phyloP scores from a whole-genome alignment of 2,329 filamentous ascomycete species.

The Tolypocladium guangdongense region DNA sequence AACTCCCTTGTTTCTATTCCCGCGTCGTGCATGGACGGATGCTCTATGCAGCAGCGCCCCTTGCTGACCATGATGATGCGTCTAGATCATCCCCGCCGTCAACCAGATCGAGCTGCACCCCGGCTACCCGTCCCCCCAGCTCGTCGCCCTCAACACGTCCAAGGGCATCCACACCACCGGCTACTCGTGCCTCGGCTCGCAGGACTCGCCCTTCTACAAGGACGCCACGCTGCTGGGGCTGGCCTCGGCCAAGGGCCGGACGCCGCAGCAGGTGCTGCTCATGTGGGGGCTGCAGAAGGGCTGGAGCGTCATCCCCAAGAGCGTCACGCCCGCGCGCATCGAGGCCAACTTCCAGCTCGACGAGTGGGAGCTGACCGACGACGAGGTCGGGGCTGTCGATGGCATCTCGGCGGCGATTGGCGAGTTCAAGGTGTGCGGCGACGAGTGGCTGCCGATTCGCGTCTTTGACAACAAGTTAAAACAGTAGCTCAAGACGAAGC shows the following conservation, averaged over 20 bases:
- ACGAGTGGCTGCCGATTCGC: slow-evolving; percentile 62
- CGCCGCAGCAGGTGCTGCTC: slow-evolving; percentile 65
- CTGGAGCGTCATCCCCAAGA: slow-evolving; percentile 80
- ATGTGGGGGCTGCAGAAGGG: slow-evolving; percentile 74
- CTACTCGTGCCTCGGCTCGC: slow-evolving; percentile 64
- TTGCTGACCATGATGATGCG: neutral
- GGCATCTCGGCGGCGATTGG: slow-evolving; percentile 57
- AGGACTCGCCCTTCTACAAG: slow-evolving; percentile 58
- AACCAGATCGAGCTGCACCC: slow-evolving; percentile 80
- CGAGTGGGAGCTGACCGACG: slow-evolving; percentile 60
- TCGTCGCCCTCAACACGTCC: slow-evolving; percentile 58
- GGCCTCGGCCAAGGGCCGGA: slow-evolving; percentile 55
- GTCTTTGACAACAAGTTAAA: slow-evolving; percentile 73
- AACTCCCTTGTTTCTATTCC: slow-evolving; percentile 23
- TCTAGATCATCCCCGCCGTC: slow-evolving; percentile 49
- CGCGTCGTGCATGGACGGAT: neutral
- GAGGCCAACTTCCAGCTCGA: slow-evolving; percentile 65
- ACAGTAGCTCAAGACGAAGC: neutral
- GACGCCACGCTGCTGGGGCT: slow-evolving; percentile 51
- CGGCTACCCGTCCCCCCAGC: slow-evolving; percentile 70
- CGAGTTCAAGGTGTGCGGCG: slow-evolving; percentile 59
- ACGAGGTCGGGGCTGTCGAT: slow-evolving; percentile 60
- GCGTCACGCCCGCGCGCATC: slow-evolving; percentile 62
- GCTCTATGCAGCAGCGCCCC: neutral
- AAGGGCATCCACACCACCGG: slow-evolving; percentile 68